Base-by-base conservation (phyloP, 108 stramenopile species). In the Aurantiochytrium sp. region DNA sequence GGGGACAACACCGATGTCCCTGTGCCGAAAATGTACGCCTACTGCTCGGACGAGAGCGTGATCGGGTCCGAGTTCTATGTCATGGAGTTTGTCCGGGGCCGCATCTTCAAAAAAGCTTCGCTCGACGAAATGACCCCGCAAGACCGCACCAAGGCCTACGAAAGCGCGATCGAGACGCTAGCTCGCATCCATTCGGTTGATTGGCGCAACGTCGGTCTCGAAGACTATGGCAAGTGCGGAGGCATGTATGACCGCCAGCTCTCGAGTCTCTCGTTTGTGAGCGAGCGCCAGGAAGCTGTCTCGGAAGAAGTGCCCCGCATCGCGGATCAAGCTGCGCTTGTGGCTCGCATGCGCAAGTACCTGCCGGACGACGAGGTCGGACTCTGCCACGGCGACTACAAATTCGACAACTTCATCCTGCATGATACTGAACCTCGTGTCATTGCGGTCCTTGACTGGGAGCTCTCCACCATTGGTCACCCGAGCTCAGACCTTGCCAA, bases 371-470 rank as follows among this genome's bases (percentile, higher is more conserved):
- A 91, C 94, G 96, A 14, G 90, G 90, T 91, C 19, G 91, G 94
- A 16, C 91, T 99, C 45, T 87, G 98, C 25, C 98, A 99, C 90
- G 98, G 98, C 5, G 98, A 99, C 88, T 99, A 94, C 94, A 97
- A 97, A 72, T 93, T 99, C 60, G 98, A 99, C 92, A 99, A 99
- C 94, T 91, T 99, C 3, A 91, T 98, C 44, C 97, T 96, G 89
- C 97, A 97, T 93, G 96, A 96, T 0, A 94, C 95, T 3, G 95
- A 96, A 90, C 96, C 97, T 3, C 92, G 93, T 47, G 96, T 94
- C 18, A 93, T 98, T 88, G 98, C 97, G 4, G 96, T 99, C 5
- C 90, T 99, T 44, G 98, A 99, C 92, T 99, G 98, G 98, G 98
- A 99, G 89, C 92, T 99, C 35, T 93, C 92, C 60, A 98, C 98